A percentile compares a stretch with the other conserved stretches of the same genome.
phyloP scores from a whole-genome alignment of 257 asterid species.

The Penstemon eatonii region DNA sequence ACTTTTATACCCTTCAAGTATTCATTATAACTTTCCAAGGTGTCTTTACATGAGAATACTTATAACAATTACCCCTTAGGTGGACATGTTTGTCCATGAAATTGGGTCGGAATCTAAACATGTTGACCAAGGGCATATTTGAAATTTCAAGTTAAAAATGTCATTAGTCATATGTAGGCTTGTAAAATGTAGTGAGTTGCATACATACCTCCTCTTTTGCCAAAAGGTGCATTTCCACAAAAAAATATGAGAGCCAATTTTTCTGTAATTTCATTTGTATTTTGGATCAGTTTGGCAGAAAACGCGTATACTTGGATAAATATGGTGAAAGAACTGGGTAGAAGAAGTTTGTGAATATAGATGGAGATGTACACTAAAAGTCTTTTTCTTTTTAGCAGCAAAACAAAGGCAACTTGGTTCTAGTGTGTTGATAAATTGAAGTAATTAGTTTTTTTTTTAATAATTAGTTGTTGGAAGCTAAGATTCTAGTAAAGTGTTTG shows the following conservation, averaged over 20 bases:
- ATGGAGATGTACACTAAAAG: slow-evolving; percentile 29
- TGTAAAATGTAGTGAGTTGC: no score
- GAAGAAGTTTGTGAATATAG: slow-evolving; percentile 46
- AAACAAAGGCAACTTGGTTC: slow-evolving; percentile 21
- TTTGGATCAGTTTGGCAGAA: slow-evolving; percentile 27
- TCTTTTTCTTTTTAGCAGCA: slow-evolving; percentile 11
- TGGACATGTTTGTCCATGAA: no score
- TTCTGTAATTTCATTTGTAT: neutral
- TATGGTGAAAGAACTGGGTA: slow-evolving; percentile 22
- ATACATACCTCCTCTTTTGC: no score
- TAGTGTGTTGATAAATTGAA: slow-evolving; percentile 26
- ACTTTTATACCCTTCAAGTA: no score
- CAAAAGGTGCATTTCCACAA: no score
- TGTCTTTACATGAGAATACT: no score
- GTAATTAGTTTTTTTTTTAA: neutral
- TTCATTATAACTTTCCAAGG: no score
- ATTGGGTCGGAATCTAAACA: no score
- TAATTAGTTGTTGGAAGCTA: slow-evolving; percentile 5
- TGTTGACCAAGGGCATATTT: no score
- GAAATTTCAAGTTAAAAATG: no score
- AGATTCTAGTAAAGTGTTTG: slow-evolving; percentile 18
- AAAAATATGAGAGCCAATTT: neutral
- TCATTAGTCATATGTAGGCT: no score
- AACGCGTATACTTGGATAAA: neutral
- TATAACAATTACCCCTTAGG: no score